phyloP scores from a whole-genome alignment of 768 basidiomycete species.

The Amanita thiersii region DNA sequence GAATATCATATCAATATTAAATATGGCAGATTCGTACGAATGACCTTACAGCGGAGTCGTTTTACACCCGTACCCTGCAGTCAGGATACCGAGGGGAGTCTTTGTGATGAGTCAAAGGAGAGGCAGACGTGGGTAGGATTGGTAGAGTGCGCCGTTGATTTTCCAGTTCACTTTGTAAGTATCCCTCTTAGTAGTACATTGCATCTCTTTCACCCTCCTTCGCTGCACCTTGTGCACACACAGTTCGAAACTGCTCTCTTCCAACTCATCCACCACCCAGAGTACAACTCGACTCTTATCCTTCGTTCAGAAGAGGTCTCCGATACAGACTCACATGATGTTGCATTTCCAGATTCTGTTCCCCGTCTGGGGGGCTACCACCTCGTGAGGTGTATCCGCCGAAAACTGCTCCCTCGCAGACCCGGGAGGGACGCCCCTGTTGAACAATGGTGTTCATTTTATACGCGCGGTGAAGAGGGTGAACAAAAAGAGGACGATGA shows the following conservation, averaged over 20 bases:
- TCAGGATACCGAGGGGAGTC: no score
- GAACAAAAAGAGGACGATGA: constrained; percentile 7
- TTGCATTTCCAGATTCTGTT: constrained; percentile 22
- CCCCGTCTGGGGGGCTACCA: constrained; percentile 28
- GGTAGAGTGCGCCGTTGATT: no score
- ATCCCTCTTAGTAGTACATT: no score
- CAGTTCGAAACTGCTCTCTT: constrained; percentile 70
- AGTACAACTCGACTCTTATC: constrained; percentile 89
- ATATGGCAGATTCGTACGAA: no score
- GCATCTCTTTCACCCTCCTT: no score
- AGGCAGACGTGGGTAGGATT: no score
- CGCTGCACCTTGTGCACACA: not conserved
- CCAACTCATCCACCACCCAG: constrained; percentile 80
- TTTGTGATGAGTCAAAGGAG: no score
- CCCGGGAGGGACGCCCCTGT: constrained; percentile 68
- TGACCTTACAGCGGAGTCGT: no score
- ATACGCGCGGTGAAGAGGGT: no score
- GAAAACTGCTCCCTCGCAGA: constrained; percentile 68
- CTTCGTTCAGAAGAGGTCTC: constrained; percentile 68
- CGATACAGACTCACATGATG: constrained; percentile 16
- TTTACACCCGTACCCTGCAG: no score
- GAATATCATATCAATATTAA: no score
- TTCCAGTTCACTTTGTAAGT: no score
- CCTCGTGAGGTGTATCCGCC: constrained; percentile 46
- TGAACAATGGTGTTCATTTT: constrained; percentile 77